Evolutionary conservation across 2,329 filamentous ascomycete species (phyloP), one percentile per base, ranked within the genome.

Genomic region (Blumeria hordei): DNA sequence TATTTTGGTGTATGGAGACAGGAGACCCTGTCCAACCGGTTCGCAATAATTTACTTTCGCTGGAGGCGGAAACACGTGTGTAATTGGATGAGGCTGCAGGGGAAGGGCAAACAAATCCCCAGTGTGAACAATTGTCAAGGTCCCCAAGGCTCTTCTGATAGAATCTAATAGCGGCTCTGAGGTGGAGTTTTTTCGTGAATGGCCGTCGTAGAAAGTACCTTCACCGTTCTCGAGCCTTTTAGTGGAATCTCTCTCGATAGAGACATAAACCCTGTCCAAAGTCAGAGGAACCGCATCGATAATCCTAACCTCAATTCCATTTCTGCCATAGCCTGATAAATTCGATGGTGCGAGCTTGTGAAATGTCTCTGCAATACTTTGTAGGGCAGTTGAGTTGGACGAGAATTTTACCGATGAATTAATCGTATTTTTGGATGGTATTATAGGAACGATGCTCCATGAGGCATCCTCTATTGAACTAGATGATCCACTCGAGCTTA

Each of bases 1-100:
- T 56, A 98, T 86, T 62, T 84, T 88, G 14, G 88, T 98, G 11
- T 72, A 75, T 0, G 85, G 74, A 8, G 81, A 75, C 50, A 98
- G 66, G 5, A 92, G 67, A 8, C 92, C 92, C 67, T 98, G 92
- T 6, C 85, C 80, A 14, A 96, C 88, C 8, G 92, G 92, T 66
- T 98, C 92, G 65, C 88, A 96, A n/a, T 93, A 78, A 51, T 85
- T 80, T 58, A 96, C 85, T 68, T 83, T 88, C 44, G 86, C 92
- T 0, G 88, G 87, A 44, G 86, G 85, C 12, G 87, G 78, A 28
- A 85, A 80, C 16, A 85, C 78, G 67, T 94, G 87, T 8, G 88
- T 94, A 59, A 94, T 82, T 11, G 88, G 83, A 67, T 95, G 88
- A 2, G 87, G 78, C 8, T 84, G 78, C 33, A 96, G 72, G 11